Base-by-base conservation (phyloP, 2,329 filamentous ascomycete species). In the Massarina eburnea region DNA sequence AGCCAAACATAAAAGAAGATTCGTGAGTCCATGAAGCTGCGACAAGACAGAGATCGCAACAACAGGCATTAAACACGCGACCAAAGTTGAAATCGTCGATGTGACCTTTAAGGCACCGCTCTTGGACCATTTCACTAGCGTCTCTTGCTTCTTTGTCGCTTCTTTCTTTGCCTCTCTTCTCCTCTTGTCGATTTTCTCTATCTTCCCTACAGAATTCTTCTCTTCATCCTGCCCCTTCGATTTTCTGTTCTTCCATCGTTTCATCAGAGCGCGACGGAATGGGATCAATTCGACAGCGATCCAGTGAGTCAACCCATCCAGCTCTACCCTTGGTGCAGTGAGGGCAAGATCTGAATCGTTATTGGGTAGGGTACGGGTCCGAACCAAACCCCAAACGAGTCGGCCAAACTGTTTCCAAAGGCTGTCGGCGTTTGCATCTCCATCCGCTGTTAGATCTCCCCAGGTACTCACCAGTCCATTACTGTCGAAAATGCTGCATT, bases 1-100 rank as follows among this genome's bases (percentile, higher is more conserved):
- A 8, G 45, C 45, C 7, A 51, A 17, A 26, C 45, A 53, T 3
- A 43, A 1, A 3, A 53, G 36, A 36, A 53, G 30, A 26, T 47
- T 30, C 29, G 33, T 37, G 7, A 35, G 7, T 10, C 48, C 47
- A 7, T 48, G 39, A 10, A 53, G 34, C 21, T 53, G 45, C 27
- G 51, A 48, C n/a, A 53, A 27, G 2, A 53, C 42, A 8, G 47
- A 39, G 2, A 53, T 51, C 8, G 51, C 44, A 3, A 53, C 32
- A 22, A 51, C 47, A 10, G 48, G 51, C 4, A 53, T 21, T 12
- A 51, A 30, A 30, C 48, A 53, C 15, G 51, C 51, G 1, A 53
- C 33, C 1, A 53, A 35, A 14, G 47, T 53, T 14, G 50, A 50
- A 15, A 50, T 17, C 4, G 20, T 35, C 7, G 41, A 48, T 1